A percentile compares a stretch with the other conserved stretches of the same genome.
Conservation (phyloP, 495 filamentous ascomycete genomes). For the Neurospora sp. region DNA sequence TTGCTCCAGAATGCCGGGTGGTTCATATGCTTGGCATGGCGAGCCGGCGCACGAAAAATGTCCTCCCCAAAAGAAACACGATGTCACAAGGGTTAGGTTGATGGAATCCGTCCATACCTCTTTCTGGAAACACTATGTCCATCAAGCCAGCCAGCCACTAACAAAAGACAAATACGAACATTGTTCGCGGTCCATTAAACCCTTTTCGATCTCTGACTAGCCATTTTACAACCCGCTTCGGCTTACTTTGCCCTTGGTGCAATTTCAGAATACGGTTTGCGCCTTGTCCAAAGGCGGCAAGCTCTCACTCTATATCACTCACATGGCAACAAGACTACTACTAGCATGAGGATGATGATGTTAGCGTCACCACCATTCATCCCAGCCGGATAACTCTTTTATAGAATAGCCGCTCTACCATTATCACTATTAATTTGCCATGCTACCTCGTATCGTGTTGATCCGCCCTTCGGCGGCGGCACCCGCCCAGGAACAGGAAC, state of each 20-base stretch:
- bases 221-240: not conserved
- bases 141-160: not conserved
- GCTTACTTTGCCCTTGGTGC: not conserved
- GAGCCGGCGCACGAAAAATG: not conserved
- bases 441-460: not conserved
- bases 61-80: not conserved
- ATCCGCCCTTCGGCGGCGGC: not conserved
- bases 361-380: not conserved
- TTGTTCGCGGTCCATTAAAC: not conserved
- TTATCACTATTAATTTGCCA: not conserved
- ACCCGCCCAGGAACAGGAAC: not conserved
- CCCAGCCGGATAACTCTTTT: not conserved
- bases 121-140: not conserved
- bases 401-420: not conserved
- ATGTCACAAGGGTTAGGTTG: not conserved
- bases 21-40: not conserved
- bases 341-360: not conserved
- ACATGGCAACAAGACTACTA: not conserved
- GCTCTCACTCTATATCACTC: not conserved
- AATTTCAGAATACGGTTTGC: not conserved
- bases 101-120: not conserved
- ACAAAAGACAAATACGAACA: not conserved
- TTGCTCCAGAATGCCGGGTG: not conserved
- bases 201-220: not conserved
- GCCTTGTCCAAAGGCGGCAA: not conserved